Evolutionary conservation across 345 rosid genomes (phyloP).

Genomic region (Brassica rapa): DNA sequence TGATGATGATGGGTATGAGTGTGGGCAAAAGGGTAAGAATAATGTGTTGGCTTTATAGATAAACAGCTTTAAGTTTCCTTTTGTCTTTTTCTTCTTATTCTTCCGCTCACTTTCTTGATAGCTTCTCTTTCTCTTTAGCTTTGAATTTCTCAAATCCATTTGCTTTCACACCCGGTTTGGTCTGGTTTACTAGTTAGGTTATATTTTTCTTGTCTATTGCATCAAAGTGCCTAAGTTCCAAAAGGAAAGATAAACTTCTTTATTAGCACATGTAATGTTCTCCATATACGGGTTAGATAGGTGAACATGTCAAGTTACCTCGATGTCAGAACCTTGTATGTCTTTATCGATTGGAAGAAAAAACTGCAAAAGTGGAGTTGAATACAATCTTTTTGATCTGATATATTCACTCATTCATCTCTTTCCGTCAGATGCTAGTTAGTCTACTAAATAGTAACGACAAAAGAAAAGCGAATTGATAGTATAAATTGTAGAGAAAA

Average conservation of each 20-base stretch:
- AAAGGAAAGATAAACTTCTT: not conserved
- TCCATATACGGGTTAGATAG: not conserved
- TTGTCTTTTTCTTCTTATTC: conserved; percentile 20
- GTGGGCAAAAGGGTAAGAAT: conserved; percentile 40
- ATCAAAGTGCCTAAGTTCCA: not conserved
- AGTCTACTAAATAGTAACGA: not conserved
- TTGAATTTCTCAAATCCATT: not conserved
- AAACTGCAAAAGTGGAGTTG: conserved; percentile 17
- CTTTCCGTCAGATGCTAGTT: not conserved
- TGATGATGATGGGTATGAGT: conserved; percentile 24
- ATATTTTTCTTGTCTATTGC: not conserved
- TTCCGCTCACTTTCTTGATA: conserved; percentile 27
- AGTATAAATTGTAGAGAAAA: not conserved
- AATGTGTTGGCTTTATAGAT: conserved; percentile 44
- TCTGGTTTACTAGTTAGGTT: not conserved
- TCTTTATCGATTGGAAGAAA: not conserved
- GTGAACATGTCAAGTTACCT: not conserved
- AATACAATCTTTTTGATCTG: conserved; percentile 9
- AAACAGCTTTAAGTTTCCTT: conserved; percentile 32
- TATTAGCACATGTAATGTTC: not conserved
- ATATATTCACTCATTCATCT: not conserved
- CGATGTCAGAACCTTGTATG: conserved; percentile 15
- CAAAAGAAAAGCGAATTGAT: not conserved
- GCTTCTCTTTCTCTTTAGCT: not conserved
- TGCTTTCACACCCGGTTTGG: conserved; percentile 25